Base-by-base conservation (phyloP, 805 yeast species). In the Metschnikowia bowlesiae region DNA sequence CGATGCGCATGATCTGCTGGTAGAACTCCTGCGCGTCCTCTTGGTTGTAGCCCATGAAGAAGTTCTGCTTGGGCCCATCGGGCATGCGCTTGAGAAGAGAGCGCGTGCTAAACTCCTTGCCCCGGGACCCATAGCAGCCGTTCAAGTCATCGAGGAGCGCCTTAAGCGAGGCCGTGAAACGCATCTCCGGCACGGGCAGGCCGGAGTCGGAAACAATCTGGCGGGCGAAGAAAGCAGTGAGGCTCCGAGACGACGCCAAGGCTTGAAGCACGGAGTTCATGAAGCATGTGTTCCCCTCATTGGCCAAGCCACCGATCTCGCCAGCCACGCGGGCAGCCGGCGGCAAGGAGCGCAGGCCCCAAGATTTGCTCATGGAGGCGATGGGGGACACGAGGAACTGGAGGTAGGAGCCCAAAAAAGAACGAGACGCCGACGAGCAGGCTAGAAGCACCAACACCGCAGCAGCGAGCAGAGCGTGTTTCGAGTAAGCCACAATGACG, bases 21-120 rank as follows among this genome's bases (percentile, higher is more conserved):
- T 91, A 91, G 62, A 91, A 91, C 65, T 91, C 98, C 67, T 91
- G 97, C 0, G 97, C 97, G 70, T 91, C 98, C 66, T 91, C 97
- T 69, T 91, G 98, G 62, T 88, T 89, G 63, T 89, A 89, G 1
- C 97, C 94, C 49, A 82, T 68, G 58, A 90, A 82, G 52, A 89
- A 79, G 62, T 84, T 85, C 61, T 83, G 86, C 57, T 83, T 84
- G 11, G 94, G 91, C 0, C 89, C 87, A 61, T 85, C 85, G 4
- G 86, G 79, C 89, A 87, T 85, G 5, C 80, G 78, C 60, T 79
- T 83, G 47, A 87, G 65, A 41, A 87, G 66, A 13, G 75, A 74
- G 49, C 74, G 78, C 0, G 94, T 84, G 56, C 79, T 82, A 57
- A 82, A 86, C 44, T 80, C 81, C 52, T 81, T 85, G 1, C 83